Evolutionary conservation across 2,329 filamentous ascomycete genomes (phyloP), one percentile per base, ranked within the genome.

Genomic region (Pyrenophora seminiperda): DNA sequence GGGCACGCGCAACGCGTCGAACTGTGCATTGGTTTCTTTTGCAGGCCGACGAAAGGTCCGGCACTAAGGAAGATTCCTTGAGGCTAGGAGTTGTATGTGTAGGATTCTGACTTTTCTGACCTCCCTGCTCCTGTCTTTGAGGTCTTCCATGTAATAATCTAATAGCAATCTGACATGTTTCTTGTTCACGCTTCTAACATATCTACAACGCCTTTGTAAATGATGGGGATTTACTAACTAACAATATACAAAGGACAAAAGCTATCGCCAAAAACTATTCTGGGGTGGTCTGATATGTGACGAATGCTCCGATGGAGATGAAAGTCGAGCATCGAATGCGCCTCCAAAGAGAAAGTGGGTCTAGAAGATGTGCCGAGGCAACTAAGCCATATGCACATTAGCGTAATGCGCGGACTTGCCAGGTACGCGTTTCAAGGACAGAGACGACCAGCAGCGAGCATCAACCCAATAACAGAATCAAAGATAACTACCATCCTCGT

Each of bases 361-460:
- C 56, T 30, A 3, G 5, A n/a, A 33, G 19, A 32, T 7, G 30
- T 14, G 50, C 47, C 37, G 42, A 51, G 48, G 14, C 10, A 13
- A 22, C 44, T 53, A 53, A 24, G 19, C 31, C 18, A 11, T 2
- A 37, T 53, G 24, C 11, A 24, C 3, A 7, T 29, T 55, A 47
- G 50, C 39, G 29, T 17, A 20, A 27, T 33, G 29, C 42, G 7
- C 38, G 11, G 24, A 49, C 49, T 48, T 45, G 58, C 48, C 56
- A 57, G 54, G 56, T 43, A 55, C 50, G 54, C 54, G 58, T 60
- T 61, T 56, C 62, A 61, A 27, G 50, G 33, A 36, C 32, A 22
- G 24, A 48, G 39, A 30, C 45, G 33, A 29, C 18, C 14, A 24
- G 43, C 54, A 48, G 20, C 50, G 42, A 29, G 43, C 53, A 41